A percentile compares a stretch with the other conserved stretches of the same genome.
Conservation (phyloP, 495 filamentous ascomycete genomes). For the Penicillium cataractarum region DNA sequence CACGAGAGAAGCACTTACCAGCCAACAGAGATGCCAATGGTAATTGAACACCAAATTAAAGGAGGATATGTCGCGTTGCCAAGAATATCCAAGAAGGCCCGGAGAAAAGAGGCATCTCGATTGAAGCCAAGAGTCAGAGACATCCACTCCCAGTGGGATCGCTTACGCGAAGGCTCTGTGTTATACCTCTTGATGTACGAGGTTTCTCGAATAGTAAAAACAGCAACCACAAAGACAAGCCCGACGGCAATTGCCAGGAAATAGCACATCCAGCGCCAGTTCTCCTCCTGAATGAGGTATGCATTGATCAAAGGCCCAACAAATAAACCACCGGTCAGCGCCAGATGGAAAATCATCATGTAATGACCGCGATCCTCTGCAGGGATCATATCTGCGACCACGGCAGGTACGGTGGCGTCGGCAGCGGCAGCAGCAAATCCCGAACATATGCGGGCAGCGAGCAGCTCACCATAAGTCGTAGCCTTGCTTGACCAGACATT, state of each 20-base stretch:
- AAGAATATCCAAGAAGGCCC: conserved; percentile 28
- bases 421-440: conserved; percentile 35
- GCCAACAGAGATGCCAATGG: conserved; percentile 36
- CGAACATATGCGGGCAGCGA: conserved; percentile 35
- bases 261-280: conserved; percentile 42
- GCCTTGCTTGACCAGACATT: conserved; percentile 36
- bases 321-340: conserved; percentile 35
- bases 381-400: conserved; percentile 37
- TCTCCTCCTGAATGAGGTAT: conserved; percentile 32
- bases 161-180: conserved; percentile 8
- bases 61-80: conserved; percentile 33
- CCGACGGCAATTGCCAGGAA: conserved; percentile 32
- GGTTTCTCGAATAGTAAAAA: conserved; percentile 36
- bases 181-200: conserved; percentile 18
- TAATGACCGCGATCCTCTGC: conserved; percentile 39
- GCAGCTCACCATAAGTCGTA: conserved; percentile 30
- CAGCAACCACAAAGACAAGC: conserved; percentile 18
- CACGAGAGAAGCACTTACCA: conserved; percentile 23
- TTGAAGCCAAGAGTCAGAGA: conserved; percentile 31
- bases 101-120: conserved; percentile 31
- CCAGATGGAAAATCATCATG: conserved; percentile 42
- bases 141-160: conserved; percentile 29
- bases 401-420: conserved; percentile 37
- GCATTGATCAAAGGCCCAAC: conserved; percentile 40
- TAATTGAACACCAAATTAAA: conserved; percentile 33